Conservation (phyloP, 306 rosid genomes). For the Styphnolobium japonicum region DNA sequence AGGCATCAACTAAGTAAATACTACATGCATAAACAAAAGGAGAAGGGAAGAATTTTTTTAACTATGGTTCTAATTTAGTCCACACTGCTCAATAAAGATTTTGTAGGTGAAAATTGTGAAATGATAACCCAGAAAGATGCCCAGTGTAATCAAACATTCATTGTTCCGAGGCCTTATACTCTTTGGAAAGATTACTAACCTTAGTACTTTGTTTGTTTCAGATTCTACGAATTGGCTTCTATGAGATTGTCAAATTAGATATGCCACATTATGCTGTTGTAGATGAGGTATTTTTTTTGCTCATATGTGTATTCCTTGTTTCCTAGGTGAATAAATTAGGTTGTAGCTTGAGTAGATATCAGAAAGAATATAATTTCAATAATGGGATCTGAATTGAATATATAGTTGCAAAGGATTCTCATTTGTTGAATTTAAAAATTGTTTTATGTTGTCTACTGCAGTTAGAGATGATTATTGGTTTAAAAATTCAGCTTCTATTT, state of each 20-base stretch:
- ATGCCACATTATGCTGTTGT: constrained; percentile 91
- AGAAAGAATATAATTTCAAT: background rate
- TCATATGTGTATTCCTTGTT: background rate
- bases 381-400: background rate
- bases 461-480: background rate
- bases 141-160: background rate
- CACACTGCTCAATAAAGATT: background rate
- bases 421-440: background rate
- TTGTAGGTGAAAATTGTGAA: constrained; percentile 4
- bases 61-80: background rate
- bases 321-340: background rate
- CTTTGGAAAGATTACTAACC: constrained; percentile 17
- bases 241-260: constrained; percentile 76
- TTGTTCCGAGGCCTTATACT: background rate
- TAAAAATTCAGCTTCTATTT: background rate
- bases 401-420: background rate
- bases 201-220: constrained; percentile 27
- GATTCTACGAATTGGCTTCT: constrained; percentile 83
- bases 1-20: background rate
- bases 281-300: constrained; percentile 62
- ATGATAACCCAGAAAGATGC: background rate
- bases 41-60: background rate
- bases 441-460: background rate
- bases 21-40: background rate
- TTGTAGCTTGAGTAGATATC: background rate